Evolutionary conservation across 257 asterid species (phyloP), one percentile per base, ranked within the genome.

Genomic region (Agastache rugosa): DNA sequence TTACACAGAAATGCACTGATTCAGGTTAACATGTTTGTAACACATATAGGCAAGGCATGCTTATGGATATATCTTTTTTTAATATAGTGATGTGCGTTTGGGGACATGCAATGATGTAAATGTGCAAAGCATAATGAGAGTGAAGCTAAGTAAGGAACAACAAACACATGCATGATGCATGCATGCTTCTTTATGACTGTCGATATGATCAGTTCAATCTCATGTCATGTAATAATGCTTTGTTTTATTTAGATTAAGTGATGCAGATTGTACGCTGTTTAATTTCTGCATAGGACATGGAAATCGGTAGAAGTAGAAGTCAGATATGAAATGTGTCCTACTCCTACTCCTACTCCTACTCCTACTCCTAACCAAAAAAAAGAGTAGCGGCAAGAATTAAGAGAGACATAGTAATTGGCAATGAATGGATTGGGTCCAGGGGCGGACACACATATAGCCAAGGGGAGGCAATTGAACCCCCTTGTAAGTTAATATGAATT

Each of bases 331-430:
- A 54, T 54, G 60, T 20, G 27, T 19, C 60, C 60, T 41, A n/a
- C n/a, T n/a, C n/a, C n/a, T n/a, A n/a, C n/a, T n/a, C n/a, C n/a
- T n/a, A n/a, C n/a, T n/a, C n/a, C n/a, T n/a, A n/a, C n/a, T n/a
- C n/a, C n/a, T n/a, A n/a, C n/a, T n/a, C n/a, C 10, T 2, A 55
- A 55, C 31, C 34, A 22, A 55, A n/a, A 22, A 45, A 45, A 12
- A 5, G n/a, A 44, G 15, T 34, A 17, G 39, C 39, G 59, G 74
- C 39, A 53, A 5, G 35, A 34, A 34, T 68, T 19, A 20, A 29
- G 25, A 14, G 5, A 53, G 39, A 11, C 74, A 47, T 65, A n/a
- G n/a, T n/a, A 55, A 55, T 20, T 55, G 10, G 61, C 67, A 39
- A 65, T 75, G 67, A n/a, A n/a, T n/a, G n/a, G n/a, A n/a, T n/a